Percentiles rank a stretch among this genome's conserved stretches.
Evolutionary conservation across 331 rosid species (phyloP).

Genomic region (Erythrophleum ivorense): DNA sequence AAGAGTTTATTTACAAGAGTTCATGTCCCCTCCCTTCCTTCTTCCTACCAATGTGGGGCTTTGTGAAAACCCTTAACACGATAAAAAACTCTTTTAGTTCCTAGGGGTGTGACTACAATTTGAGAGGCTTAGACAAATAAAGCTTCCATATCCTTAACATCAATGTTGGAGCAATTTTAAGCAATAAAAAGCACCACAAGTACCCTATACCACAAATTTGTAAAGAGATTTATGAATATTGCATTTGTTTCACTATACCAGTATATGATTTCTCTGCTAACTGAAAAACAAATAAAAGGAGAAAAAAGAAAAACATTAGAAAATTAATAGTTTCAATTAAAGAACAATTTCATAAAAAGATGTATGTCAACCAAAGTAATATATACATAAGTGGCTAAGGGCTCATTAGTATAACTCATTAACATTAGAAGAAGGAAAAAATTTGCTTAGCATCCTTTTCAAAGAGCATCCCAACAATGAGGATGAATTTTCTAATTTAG

Average conservation of each 20-base stretch:
- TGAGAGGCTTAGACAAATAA: not conserved
- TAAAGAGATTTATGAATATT: not conserved
- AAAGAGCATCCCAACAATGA: slow-evolving; percentile 70
- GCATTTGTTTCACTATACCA: not conserved
- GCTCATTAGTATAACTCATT: slow-evolving; percentile 31
- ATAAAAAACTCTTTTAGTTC: too few species aligned
- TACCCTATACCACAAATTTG: too few species aligned
- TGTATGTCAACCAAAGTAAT: slow-evolving; percentile 20
- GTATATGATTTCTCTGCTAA: not conserved
- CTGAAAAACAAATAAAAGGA: too few species aligned
- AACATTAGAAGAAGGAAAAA: slow-evolving; percentile 60
- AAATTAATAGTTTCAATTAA: not conserved
- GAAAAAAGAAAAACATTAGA: not conserved
- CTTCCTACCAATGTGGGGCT: too few species aligned
- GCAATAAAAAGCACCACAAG: too few species aligned
- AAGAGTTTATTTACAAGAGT: too few species aligned
- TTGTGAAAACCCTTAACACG: too few species aligned
- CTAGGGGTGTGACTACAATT: not conserved
- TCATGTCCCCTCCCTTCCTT: too few species aligned
- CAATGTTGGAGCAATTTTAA: slow-evolving; percentile 41
- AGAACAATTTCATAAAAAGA: slow-evolving; percentile 29
- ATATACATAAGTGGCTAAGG: slow-evolving; percentile 29
- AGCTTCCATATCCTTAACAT: slow-evolving; percentile 21
- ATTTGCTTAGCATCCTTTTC: slow-evolving; percentile 82
- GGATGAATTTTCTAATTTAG: slow-evolving; percentile 45